phyloP scores from a whole-genome alignment of 2,329 filamentous ascomycete genomes.

The Arthrobotrys pseudoclavata region DNA sequence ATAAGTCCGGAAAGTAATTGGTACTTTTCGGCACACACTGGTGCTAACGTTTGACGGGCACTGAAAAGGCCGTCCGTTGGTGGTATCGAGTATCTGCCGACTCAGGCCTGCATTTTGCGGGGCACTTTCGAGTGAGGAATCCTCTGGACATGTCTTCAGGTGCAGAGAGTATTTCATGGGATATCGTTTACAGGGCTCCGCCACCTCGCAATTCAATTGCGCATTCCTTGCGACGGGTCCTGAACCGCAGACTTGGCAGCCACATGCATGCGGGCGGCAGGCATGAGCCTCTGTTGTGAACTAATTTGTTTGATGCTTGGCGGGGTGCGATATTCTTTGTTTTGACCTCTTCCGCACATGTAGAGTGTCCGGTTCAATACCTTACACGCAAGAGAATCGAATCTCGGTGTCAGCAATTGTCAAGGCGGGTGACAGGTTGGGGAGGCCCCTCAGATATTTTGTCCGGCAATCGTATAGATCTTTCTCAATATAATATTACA shows the following conservation, averaged over 20 bases:
- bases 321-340: conserved; percentile 15
- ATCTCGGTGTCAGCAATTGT: not conserved
- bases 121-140: conserved; percentile 25
- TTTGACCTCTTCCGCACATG: not conserved
- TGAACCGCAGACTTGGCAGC: conserved; percentile 29
- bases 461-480: conserved; percentile 9
- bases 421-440: not conserved
- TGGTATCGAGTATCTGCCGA: conserved; percentile 17
- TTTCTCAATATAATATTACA: not conserved
- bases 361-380: not conserved
- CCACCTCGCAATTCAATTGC: conserved; percentile 32
- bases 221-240: conserved; percentile 30
- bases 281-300: conserved; percentile 27
- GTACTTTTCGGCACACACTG: conserved; percentile 19
- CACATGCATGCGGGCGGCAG: conserved; percentile 31
- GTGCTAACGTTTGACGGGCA: conserved; percentile 12
- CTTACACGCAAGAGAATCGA: not conserved
- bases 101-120: conserved; percentile 29
- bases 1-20: conserved; percentile 22
- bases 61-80: conserved; percentile 13
- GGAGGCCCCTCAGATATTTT: not conserved
- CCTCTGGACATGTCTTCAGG: conserved; percentile 14
- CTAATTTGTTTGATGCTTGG: conserved; percentile 22
- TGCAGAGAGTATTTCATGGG: conserved; percentile 19
- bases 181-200: conserved; percentile 26